Evolutionary conservation across 1,139 yeast genomes (phyloP), one percentile per base, ranked within the genome.

Genomic region (Candida glucosophila): DNA sequence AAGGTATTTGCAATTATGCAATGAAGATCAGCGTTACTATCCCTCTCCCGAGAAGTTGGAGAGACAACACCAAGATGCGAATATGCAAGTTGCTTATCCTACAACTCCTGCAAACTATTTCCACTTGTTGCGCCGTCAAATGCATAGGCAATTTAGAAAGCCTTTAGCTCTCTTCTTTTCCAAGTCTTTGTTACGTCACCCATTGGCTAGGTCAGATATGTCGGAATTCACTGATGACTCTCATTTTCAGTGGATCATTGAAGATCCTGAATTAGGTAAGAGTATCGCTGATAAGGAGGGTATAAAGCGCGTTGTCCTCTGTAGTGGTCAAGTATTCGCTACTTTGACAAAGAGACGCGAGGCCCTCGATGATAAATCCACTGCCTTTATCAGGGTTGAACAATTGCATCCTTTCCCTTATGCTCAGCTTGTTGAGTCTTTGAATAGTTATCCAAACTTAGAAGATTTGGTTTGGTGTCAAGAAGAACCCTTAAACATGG

Each of bases 341-440:
- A 82, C 95, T 22, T 70, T 92, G 49, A 80, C 74, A 62, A 88
- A 86, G 75, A 82, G 73, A 57, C 88, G 98, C 63, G 83, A 73
- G 32, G 51, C 77, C 21, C 45, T 81, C 38, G 81, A 68, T 29
- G 77, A 83, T 56, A 83, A 73, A 57, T 74, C 75, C 41, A 83
- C 96, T 36, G 96, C 97, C 4, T 67, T 90, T 55, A 61, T 90
- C 47, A 83, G 79, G 64, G 51, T 92, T 44, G 99, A 92, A 64
- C 97, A 92, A 67, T 54, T 88, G 47, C 96, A 92, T 53, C 99
- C 99, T 57, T 92, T 92, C 97, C 98, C 98, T 59, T 92, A 67
- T 61, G 90, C 92, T 33, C 95, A 83, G 64, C 64, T 92, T 47
- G 80, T 86, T 52, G 96, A 88, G 46, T 62, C 83, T 19, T 65